Conservation (phyloP, 1,284 basidiomycete genomes). For the Leccinum glutinopallens region DNA sequence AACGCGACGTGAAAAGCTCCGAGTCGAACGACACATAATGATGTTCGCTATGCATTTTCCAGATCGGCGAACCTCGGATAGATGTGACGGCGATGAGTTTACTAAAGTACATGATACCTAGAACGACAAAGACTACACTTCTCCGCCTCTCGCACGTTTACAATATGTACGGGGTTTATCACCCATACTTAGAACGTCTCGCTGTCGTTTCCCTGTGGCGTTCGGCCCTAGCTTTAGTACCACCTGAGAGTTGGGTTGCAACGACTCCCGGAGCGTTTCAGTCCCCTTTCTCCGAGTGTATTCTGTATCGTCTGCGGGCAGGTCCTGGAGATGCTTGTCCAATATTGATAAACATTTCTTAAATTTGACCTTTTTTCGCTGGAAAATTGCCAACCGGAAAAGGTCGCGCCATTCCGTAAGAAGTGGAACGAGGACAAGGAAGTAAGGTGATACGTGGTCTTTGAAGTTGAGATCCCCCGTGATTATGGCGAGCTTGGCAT, state of each 20-base stretch:
- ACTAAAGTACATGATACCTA: no score
- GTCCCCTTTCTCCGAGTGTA: neutral
- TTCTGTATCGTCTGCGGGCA: neutral
- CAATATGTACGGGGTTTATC: neutral
- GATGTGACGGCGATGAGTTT: no score
- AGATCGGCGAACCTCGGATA: no score
- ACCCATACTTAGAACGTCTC: neutral
- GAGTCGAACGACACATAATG: no score
- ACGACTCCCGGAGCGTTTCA: neutral
- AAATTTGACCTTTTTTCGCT: constrained; percentile 1
- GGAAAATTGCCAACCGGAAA: neutral
- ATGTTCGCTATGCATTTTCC: no score
- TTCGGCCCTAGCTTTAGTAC: neutral
- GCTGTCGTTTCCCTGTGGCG: neutral
- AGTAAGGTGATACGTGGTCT: neutral
- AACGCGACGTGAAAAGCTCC: no score
- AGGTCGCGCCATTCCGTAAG: neutral
- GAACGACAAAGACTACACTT: neutral
- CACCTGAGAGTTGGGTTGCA: neutral
- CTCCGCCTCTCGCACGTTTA: neutral
- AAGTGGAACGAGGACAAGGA: neutral
- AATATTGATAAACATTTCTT: neutral
- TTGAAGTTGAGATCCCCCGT: neutral
- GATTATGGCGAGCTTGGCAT: neutral
- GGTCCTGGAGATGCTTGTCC: constrained; percentile 1